phyloP scores from a whole-genome alignment of 495 filamentous ascomycete species.

The Penicillium dipodomyicola region DNA sequence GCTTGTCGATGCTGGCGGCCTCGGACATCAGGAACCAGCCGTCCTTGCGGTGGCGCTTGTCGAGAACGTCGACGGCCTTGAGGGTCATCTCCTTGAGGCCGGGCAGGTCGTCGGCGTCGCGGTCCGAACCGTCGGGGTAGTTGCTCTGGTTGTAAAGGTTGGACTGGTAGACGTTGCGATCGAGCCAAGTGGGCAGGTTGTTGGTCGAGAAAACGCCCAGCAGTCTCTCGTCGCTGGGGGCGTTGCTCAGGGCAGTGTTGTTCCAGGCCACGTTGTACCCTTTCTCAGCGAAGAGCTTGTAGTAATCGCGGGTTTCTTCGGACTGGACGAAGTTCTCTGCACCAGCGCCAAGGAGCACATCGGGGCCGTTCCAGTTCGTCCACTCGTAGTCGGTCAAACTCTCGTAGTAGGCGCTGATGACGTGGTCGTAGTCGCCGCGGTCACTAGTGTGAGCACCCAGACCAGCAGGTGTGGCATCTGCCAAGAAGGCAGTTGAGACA shows the following conservation, averaged over 20 bases:
- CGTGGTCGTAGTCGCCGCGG: constrained; percentile 58
- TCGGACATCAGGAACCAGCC: constrained; percentile 78
- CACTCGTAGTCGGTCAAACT: constrained; percentile 62
- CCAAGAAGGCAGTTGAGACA: constrained; percentile 66
- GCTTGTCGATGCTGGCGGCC: constrained; percentile 74
- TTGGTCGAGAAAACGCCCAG: constrained; percentile 65
- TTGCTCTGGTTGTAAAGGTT: constrained; percentile 60
- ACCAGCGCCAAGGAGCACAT: constrained; percentile 71
- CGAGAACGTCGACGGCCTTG: constrained; percentile 70
- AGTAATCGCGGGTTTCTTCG: constrained; percentile 57
- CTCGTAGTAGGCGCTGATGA: constrained; percentile 60
- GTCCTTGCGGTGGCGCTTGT: constrained; percentile 57
- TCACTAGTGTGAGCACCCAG: constrained; percentile 63
- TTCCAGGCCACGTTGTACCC: constrained; percentile 64
- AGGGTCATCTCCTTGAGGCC: constrained; percentile 79
- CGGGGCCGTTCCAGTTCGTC: constrained; percentile 63
- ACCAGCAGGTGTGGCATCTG: constrained; percentile 71
- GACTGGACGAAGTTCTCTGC: constrained; percentile 63
- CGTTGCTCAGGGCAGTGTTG: constrained; percentile 58
- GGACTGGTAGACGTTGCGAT: constrained; percentile 65
- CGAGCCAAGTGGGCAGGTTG: constrained; percentile 69
- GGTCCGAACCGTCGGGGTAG: constrained; percentile 56
- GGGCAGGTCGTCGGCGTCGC: constrained; percentile 62
- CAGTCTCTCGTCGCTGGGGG: constrained; percentile 52
- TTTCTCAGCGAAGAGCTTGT: constrained; percentile 60